Conservation (phyloP, 805 yeast species). For the Ogataea polymorpha region DNA sequence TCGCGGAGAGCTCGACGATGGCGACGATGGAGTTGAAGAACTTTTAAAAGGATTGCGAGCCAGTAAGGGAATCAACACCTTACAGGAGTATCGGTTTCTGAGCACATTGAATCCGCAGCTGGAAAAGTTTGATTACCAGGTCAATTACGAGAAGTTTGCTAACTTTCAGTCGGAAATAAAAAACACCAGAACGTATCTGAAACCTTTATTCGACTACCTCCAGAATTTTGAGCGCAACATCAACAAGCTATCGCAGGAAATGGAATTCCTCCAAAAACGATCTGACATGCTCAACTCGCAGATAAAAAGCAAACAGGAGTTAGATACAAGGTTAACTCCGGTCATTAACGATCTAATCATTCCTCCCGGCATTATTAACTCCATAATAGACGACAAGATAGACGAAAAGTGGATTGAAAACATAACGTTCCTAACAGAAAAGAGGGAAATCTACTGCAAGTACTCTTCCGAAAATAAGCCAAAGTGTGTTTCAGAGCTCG, state of each 20-base stretch:
- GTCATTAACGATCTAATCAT: conserved; percentile 71
- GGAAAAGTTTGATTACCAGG: conserved; percentile 10
- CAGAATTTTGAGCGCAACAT: conserved; percentile 56
- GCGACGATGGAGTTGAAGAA: conserved; percentile 14
- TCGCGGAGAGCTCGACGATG: conserved; percentile 18
- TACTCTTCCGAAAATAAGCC: conserved; percentile 27
- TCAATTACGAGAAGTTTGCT: conserved; percentile 23
- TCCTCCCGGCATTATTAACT: conserved; percentile 65
- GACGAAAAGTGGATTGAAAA: conserved; percentile 65
- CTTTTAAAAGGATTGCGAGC: conserved; percentile 10
- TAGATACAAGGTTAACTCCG: conserved; percentile 60
- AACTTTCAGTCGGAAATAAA: conserved; percentile 29
- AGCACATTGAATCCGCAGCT: conserved; percentile 17
- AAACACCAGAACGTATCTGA: conserved; percentile 35
- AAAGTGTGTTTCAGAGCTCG: conserved; percentile 24
- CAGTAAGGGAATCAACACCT: conserved; percentile 8
- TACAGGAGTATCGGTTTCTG: conserved; percentile 26
- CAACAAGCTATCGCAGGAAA: conserved; percentile 52
- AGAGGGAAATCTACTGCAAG: conserved; percentile 49
- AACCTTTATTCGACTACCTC: conserved; percentile 54
- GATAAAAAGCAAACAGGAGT: conserved; percentile 44
- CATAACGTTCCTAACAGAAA: conserved; percentile 55
- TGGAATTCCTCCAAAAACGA: conserved; percentile 56
- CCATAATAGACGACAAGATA: conserved; percentile 57
- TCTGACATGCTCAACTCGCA: conserved; percentile 47